phyloP scores from a whole-genome alignment of 169 alveolate genomes.

The Pseudocohnilembus persalinus region DNA sequence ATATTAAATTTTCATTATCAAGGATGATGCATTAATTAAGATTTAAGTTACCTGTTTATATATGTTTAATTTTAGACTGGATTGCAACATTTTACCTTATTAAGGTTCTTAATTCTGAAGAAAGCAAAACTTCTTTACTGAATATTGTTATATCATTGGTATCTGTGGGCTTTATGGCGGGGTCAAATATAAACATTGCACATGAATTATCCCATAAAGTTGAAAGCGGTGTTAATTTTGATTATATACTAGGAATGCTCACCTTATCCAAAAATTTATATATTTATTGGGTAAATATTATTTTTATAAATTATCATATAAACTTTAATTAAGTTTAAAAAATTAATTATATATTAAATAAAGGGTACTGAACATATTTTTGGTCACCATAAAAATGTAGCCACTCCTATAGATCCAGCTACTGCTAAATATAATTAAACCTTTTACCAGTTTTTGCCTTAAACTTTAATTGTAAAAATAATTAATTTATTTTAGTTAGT shows the following conservation, averaged over 20 bases:
- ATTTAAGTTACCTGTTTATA: constrained; percentile 9
- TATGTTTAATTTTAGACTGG: constrained; percentile 15
- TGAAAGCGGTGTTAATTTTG: constrained; percentile 6
- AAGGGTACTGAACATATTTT: constrained; percentile 53
- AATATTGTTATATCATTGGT: constrained; percentile 23
- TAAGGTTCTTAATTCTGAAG: not conserved
- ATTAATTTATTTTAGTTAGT: too few relatives aligned
- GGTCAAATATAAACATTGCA: constrained; percentile 54
- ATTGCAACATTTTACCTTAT: not conserved
- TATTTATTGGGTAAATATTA: constrained; percentile 40
- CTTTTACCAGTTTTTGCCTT: constrained; percentile 43
- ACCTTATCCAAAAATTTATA: constrained; percentile 49
- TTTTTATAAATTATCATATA: too few relatives aligned
- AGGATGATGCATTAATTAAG: too few relatives aligned
- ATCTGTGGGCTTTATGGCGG: constrained; percentile 42
- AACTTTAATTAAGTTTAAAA: too few relatives aligned
- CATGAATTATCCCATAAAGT: constrained; percentile 73
- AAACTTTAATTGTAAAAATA: constrained; percentile 28
- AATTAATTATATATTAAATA: too few relatives aligned
- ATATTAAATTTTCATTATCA: too few relatives aligned
- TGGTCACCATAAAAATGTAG: constrained; percentile 73
- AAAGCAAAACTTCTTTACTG: constrained; percentile 2
- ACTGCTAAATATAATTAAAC: constrained; percentile 48
- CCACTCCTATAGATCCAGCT: constrained; percentile 72
- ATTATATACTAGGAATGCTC: constrained; percentile 48